Evolutionary conservation across 371 early-diverging fungal species (phyloP).

Genomic region (Sporodiniella umbellata): DNA sequence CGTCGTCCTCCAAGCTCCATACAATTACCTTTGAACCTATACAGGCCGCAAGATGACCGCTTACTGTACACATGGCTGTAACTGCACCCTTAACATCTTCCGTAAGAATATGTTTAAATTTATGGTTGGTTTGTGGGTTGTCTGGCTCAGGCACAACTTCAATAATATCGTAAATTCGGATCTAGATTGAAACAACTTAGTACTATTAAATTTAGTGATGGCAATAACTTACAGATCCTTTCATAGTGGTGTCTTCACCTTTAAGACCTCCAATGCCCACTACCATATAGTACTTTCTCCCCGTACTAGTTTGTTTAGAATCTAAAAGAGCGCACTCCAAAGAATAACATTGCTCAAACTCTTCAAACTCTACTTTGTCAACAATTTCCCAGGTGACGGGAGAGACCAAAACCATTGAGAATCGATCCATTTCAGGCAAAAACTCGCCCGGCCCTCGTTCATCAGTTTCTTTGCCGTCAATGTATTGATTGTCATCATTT

Average conservation of each 20-base stretch:
- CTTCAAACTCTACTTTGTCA: slow-evolving; percentile 76
- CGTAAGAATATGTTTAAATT: slow-evolving; percentile 79
- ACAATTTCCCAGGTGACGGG: slow-evolving; percentile 96
- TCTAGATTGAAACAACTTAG: slow-evolving; percentile 34
- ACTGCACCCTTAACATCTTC: slow-evolving; percentile 96
- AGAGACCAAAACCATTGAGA: slow-evolving; percentile 82
- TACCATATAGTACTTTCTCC: slow-evolving; percentile 83
- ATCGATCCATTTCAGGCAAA: slow-evolving; percentile 64
- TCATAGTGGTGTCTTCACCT: slow-evolving; percentile 92
- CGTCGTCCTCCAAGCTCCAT: slow-evolving; percentile 87
- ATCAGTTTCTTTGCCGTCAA: slow-evolving; percentile 36
- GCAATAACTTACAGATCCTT: slow-evolving; percentile 72
- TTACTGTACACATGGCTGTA: slow-evolving; percentile 82
- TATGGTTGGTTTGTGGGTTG: slow-evolving; percentile 93
- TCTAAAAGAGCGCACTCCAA: slow-evolving; percentile 82
- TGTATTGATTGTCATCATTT: slow-evolving; percentile 66
- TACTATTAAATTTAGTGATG: no score
- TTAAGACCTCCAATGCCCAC: slow-evolving; percentile 88
- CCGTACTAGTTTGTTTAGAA: slow-evolving; percentile 84
- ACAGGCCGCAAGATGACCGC: slow-evolving; percentile 87
- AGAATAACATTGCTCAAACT: slow-evolving; percentile 84
- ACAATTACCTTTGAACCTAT: slow-evolving; percentile 93
- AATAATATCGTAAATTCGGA: slow-evolving; percentile 94
- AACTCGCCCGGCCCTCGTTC: slow-evolving; percentile 45
- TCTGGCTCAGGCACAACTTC: slow-evolving; percentile 97